Evolutionary conservation across 1,284 basidiomycete species (phyloP).

Genomic region (Microbotryum scabiosae): DNA sequence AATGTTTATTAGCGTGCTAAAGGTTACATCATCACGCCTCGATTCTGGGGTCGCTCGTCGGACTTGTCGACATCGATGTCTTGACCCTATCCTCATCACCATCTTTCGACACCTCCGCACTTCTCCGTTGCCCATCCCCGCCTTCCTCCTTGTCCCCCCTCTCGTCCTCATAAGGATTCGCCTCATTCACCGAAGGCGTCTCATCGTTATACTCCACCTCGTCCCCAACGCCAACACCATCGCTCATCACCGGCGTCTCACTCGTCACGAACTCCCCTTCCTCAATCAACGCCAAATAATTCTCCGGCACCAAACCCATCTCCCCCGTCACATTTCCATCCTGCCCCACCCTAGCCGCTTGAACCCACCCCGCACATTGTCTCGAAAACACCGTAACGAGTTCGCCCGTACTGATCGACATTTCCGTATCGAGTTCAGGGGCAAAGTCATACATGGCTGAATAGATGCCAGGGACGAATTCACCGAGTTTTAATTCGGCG

Average conservation of each 20-base stretch:
- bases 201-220: not conserved
- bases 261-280: not conserved
- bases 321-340: constrained; percentile 14
- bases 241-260: not conserved
- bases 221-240: not conserved
- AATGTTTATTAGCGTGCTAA: no score
- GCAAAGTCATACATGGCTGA: constrained; percentile 26
- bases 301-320: constrained; percentile 27
- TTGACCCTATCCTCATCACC: no score
- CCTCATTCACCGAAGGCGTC: no score
- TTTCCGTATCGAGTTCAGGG: constrained; percentile 28
- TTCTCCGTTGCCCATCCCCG: no score
- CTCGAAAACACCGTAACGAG: constrained; percentile 25
- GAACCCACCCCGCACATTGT: constrained; percentile 30
- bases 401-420: constrained; percentile 23
- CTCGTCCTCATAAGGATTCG: no score
- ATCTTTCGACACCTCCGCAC: no score
- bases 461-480: constrained; percentile 28
- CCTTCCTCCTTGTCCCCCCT: no score
- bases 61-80: no score
- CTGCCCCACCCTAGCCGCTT: constrained; percentile 17
- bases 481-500: constrained; percentile 10
- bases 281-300: constrained; percentile 21
- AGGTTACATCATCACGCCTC: no score
- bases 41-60: no score